Evolutionary conservation across 2,329 filamentous ascomycete genomes (phyloP).

Genomic region (Epichloe uncinata): DNA sequence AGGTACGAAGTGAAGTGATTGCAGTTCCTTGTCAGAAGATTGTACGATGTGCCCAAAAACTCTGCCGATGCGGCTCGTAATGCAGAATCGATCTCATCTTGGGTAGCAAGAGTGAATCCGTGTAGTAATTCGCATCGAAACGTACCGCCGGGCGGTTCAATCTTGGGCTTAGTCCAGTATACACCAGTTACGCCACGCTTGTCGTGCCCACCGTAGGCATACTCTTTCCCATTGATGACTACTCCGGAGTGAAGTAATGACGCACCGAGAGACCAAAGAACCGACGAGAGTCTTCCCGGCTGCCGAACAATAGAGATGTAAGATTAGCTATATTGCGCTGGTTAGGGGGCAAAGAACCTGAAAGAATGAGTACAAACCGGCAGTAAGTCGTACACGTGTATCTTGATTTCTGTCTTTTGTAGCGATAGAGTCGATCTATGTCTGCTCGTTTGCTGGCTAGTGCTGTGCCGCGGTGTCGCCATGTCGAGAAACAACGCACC

Average conservation of each 20-base stretch:
- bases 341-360: neutral
- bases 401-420: conserved; percentile 59
- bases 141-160: conserved; percentile 63
- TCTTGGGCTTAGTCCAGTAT: conserved; percentile 65
- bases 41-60: conserved; percentile 66
- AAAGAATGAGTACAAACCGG: conserved; percentile 35
- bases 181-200: conserved; percentile 59
- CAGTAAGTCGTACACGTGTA: conserved; percentile 67
- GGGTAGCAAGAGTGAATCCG: conserved; percentile 59
- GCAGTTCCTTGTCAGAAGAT: conserved; percentile 73
- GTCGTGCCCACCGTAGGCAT: conserved; percentile 75
- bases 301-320: conserved; percentile 18
- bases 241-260: conserved; percentile 74
- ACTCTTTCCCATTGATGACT: conserved; percentile 67
- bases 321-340: neutral
- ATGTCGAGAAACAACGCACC: conserved; percentile 8
- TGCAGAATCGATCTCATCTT: conserved; percentile 56
- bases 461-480: conserved; percentile 16
- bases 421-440: conserved; percentile 56
- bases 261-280: conserved; percentile 66
- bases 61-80: conserved; percentile 55
- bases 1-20: conserved; percentile 78
- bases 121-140: conserved; percentile 65
- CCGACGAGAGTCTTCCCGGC: conserved; percentile 60
- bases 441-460: conserved; percentile 15